Base-by-base conservation (phyloP, 768 basidiomycete species). In the Amanita rimosa region DNA sequence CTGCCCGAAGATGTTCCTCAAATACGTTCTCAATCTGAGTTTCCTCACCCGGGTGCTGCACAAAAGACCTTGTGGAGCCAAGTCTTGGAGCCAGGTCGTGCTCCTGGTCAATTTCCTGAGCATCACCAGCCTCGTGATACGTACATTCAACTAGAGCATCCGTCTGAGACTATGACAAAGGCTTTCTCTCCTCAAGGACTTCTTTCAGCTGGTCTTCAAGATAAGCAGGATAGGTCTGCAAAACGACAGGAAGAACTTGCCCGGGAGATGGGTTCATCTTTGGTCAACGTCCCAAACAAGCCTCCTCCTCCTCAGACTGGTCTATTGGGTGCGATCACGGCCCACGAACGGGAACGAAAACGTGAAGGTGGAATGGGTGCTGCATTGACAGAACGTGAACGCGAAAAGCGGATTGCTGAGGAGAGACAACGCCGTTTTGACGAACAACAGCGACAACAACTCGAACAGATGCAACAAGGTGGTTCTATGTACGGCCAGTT, bases 301-400 rank as follows among this genome's bases (percentile, higher is more conserved):
- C 92, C 94, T 0, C 92, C 90, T 0, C 89, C 91, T 2, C 94
- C 96, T 6, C 92, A 95, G 65, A 90, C 87, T 37, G 96, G 96
- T 34, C 75, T 98, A 37, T 80, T 99, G 43, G 96, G 96, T 14
- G 95, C 95, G 2, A 92, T 98, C 57, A 92, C 92, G 37, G 89
- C 86, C 7, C 92, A 96, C 62, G 92, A 99, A 64, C 78, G 90
- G 46, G 95, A 98, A 49, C 75, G 91, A 52, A 91, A 95, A 60
- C 82, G 92, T 24, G 93, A 95, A 51, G 94, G 96, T 45, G 95
- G 95, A 33, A 80, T 98, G 14, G 96, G 95, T 44, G 93, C 94
- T 21, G 79, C 92, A 2, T 67, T 99, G 57, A 98, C 96, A 0
- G 94, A 98, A 67, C 80, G 92, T 31, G 95, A 98, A 66, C 78